Evolutionary conservation across 202 grass and related monocot genomes (phyloP), one percentile per base, ranked within the genome.

Genomic region (Panicum virgatum): DNA sequence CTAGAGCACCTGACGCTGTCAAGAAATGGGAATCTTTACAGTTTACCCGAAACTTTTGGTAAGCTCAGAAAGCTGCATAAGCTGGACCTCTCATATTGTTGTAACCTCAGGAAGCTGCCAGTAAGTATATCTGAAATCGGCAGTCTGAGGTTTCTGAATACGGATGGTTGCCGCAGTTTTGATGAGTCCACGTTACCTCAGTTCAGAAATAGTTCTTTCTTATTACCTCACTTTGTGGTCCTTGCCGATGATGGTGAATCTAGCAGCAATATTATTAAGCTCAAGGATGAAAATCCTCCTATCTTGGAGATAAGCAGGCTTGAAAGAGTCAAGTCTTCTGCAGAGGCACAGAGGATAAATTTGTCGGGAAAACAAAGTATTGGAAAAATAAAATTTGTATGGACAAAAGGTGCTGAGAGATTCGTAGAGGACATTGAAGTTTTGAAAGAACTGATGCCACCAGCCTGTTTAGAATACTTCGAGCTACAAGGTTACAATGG

Each of bases 1-100:
- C n/a, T 80, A 56, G 62, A 68, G 36, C 48, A 80, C 4, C 48
- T 80, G 2, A 23, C 20, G 0, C 22, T 77, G 14, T 77, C 74
- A 19, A 0, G 1, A 6, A 61, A 46, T 77, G 0, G 0, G 14
- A 43, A 19, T 77, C 39, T 77, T 46, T 45, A 18, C n/a, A 30
- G n/a, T 46, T 12, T 77, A 77, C 74, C 75, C 9, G 4, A 78
- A 15, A 50, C 4, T 51, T 8, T 78, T 78, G 25, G 27, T 2
- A 78, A 51, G 0, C 75, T 78, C 10, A 65, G 6, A 36, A 78
- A 65, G 10, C 19, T 78, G 5, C 29, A 14, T 50, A 78, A 43
- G 0, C 18, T 79, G 20, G 32, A 79, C 61, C 45, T 79, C 12
- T 66, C 76, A 0, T 0, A 9, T 8, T 65, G 60, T 12, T 1